Evolutionary conservation across 2,329 filamentous ascomycete species (phyloP), one percentile per base, ranked within the genome.

Genomic region (Pseudonectria buxi): DNA sequence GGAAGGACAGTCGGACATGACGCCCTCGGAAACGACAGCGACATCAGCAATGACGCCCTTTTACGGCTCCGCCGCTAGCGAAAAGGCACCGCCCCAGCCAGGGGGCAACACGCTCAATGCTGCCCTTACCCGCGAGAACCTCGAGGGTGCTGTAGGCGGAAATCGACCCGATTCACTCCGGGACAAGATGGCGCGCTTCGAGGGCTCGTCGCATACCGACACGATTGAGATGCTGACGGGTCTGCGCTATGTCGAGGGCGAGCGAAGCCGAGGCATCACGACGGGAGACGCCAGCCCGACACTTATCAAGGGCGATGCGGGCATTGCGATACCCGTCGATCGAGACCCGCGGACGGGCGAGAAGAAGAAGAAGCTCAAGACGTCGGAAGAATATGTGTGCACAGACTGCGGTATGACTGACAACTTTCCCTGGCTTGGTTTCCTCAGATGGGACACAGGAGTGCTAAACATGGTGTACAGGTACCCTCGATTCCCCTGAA

Each of bases 191-290:
- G 83, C 83, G 6, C 76, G 84, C 29, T 87, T 86, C 50, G 86
- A 94, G 53, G 81, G 78, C 4, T 69, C 76, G 16, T 81, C 78
- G 0, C 86, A 90, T 51, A 78, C 86, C 5, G 87, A 95, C 46
- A 86, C 83, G 1, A 94, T 96, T 44, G 89, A 95, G 59, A 87
- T 95, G 75, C 71, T 95, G 42, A 96, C 90, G 0, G 90, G 90
- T 4, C 65, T 95, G 38, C 76, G 84, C 35, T 95, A 95, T 56
- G 75, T 83, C 13, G 86, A 95, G 47, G 90, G 89, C 30, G 90
- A 96, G 66, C 75, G 89, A 39, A 90, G 86, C 40, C 79, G 81
- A 39, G 88, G 88, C 13, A 86, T 95, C 48, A 92, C 86, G 43
- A 94, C 88, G 0, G 89, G 89, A 14, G 82, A 86, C 50, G 78